phyloP scores from a whole-genome alignment of 441 rosid species.

The California macrophylla region DNA sequence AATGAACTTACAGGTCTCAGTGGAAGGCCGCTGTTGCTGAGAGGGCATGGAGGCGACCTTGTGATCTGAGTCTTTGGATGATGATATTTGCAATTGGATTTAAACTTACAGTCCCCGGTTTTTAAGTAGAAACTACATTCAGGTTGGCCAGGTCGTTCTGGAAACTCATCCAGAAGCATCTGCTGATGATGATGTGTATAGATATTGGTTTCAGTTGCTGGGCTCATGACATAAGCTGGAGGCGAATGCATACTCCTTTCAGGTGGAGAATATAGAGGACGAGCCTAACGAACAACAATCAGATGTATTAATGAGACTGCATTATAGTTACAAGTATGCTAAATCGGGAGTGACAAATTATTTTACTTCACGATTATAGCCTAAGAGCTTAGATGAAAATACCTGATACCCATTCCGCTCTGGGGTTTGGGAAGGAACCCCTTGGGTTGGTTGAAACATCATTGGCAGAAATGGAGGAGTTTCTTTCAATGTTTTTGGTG shows the following conservation, averaged over 20 bases:
- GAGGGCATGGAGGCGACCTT: conserved; percentile 37
- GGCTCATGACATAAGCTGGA: conserved; percentile 35
- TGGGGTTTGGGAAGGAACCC: conserved; percentile 39
- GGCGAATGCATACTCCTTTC: conserved; percentile 47
- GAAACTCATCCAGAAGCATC: conserved; percentile 52
- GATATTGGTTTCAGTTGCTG: conserved; percentile 29
- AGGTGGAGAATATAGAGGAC: conserved; percentile 36
- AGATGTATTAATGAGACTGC: conserved; percentile 2
- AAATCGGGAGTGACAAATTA: neutral
- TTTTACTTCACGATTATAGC: neutral
- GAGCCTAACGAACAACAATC: conserved; percentile 35
- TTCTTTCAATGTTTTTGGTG: no score
- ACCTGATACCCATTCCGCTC: conserved; percentile 91
- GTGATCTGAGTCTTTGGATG: conserved; percentile 62
- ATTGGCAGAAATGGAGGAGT: conserved; percentile 43
- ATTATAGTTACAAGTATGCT: neutral
- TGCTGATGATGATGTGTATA: conserved; percentile 40
- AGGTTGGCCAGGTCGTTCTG: conserved; percentile 84
- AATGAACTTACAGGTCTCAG: conserved; percentile 81
- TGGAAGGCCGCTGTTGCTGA: conserved; percentile 85
- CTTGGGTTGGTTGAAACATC: conserved; percentile 51
- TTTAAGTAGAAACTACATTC: conserved; percentile 68
- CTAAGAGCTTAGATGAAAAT: neutral
- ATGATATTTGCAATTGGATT: conserved; percentile 73
- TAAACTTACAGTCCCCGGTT: conserved; percentile 88